Evolutionary conservation across 345 rosid species (phyloP).

Genomic region (Moricandia arvensis): DNA sequence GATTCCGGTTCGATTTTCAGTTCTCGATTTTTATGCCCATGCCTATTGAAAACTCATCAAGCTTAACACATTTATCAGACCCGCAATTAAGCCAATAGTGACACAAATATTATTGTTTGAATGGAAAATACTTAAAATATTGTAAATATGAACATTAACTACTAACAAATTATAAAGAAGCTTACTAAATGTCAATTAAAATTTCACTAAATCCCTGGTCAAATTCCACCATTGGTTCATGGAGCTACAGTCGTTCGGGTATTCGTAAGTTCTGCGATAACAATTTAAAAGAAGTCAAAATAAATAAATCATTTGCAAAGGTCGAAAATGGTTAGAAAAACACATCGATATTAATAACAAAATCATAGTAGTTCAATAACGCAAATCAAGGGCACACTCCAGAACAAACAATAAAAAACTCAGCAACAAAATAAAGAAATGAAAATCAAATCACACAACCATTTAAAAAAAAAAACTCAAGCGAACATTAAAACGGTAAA

Average conservation of each 20-base stretch:
- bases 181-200: too few species aligned
- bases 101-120: too few species aligned
- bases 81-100: too few species aligned
- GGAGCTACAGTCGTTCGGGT: not conserved
- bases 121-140: too few species aligned
- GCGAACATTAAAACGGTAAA: constrained; percentile 8
- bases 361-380: not conserved
- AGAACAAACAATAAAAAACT: not conserved
- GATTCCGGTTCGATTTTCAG: too few species aligned
- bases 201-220: too few species aligned
- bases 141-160: too few species aligned
- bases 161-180: too few species aligned
- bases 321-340: not conserved
- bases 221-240: not conserved
- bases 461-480: not conserved
- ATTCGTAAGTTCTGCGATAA: not conserved
- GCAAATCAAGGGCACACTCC: too few species aligned
- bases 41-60: too few species aligned
- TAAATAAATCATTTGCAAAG: not conserved
- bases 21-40: too few species aligned
- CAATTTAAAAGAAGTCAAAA: not conserved
- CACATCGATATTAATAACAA: not conserved
- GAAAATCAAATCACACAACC: not conserved
- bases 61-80: too few species aligned
- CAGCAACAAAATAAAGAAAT: not conserved